Evolutionary conservation across 352 stramenopile species (phyloP), one percentile per base, ranked within the genome.

Genomic region (Phytophthora foliorum): DNA sequence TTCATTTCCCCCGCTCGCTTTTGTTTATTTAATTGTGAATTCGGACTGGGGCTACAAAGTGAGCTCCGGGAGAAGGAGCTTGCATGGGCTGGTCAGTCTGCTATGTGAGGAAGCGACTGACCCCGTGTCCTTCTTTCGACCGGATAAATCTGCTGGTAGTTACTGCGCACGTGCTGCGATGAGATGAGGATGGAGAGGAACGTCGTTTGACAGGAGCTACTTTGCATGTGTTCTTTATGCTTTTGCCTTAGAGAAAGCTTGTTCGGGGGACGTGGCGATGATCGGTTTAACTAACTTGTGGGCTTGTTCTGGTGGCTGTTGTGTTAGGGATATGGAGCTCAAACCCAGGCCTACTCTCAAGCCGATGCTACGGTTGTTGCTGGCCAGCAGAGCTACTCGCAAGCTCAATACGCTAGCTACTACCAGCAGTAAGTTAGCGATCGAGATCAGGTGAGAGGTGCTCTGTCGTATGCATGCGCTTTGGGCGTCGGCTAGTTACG

Each of bases 341-440:
- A 82, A 73, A 67, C 53, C 10, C 77, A 85, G 58, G 70, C 58
- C 29, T 90, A 91, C 57, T 56, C 77, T 38, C 74, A 87, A 68
- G 77, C 72, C 0, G 75, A 81, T 14, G 27, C 75, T 38, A 57
- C 70, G 10, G 55, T 60, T 31, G 53, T 62, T 46, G 69, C 65
- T 52, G 44, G 54, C 11, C 74, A 80, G 32, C 70, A 82, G 51
- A 58, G 46, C 17, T 89, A 88, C 58, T 73, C 78, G 10, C 77
- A 86, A 67, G 77, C 81, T 19, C 81, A 90, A 72, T 90, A 91
- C 67, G 73, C 81, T 42, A 84, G 72, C 24, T 91, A 91, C 70
- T 93, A 91, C 49, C 81, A 92, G 63, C 77, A 88, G 57, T 75
- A 45, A 41, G 39, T 22, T 45, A 84, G 50, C 48, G 72, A 56